Conservation (phyloP, 345 rosid species). For the Aquilaria malaccensis region DNA sequence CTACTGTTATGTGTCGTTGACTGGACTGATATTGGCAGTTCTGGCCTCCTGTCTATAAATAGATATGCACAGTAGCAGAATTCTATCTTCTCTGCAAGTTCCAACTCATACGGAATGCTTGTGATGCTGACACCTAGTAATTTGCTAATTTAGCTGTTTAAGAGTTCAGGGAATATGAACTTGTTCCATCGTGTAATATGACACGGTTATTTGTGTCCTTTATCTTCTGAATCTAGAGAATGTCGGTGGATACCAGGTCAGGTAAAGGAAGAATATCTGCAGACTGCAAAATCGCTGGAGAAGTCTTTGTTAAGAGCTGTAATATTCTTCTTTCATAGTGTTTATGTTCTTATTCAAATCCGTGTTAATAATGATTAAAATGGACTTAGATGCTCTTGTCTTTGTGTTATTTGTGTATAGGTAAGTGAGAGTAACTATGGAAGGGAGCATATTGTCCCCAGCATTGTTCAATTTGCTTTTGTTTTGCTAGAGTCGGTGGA, state of each 20-base stretch:
- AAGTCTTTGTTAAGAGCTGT: constrained; percentile 71
- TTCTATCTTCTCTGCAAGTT: no score
- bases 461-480: constrained; percentile 66
- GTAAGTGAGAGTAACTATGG: constrained; percentile 69
- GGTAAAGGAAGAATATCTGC: constrained; percentile 44
- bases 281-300: constrained; percentile 44
- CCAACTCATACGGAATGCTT: no score
- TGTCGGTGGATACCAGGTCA: constrained; percentile 67
- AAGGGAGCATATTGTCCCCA: constrained; percentile 74
- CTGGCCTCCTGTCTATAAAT: no score
- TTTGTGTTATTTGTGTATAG: constrained; percentile 24
- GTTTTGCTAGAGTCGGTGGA: constrained; percentile 58
- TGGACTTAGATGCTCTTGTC: neutral
- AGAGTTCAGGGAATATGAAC: neutral
- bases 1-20: no score
- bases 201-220: constrained; percentile 5
- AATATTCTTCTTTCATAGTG: constrained; percentile 16
- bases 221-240: constrained; percentile 33
- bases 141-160: neutral
- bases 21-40: no score
- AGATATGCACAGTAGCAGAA: no score
- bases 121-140: no score
- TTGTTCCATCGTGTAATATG: neutral
- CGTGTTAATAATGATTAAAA: constrained; percentile 4
- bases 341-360: constrained; percentile 5